Evolutionary conservation across 805 yeast genomes (phyloP).

Genomic region (Hanseniaspora pseudoguilliermondii): DNA sequence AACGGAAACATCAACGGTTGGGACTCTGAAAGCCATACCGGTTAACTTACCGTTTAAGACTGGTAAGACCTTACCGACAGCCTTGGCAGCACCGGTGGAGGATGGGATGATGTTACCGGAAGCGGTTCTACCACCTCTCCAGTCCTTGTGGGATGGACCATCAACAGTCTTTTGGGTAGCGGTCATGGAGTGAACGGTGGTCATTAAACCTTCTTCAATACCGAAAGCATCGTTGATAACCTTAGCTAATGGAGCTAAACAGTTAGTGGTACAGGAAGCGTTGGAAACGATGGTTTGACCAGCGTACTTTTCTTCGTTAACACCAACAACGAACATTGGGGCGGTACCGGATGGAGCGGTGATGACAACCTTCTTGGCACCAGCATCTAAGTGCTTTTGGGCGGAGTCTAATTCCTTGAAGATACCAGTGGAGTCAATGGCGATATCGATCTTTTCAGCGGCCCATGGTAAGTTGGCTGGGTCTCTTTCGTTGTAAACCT

Average conservation of each 20-base stretch:
- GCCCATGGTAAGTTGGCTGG: constrained; percentile 62
- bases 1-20: constrained; percentile 61
- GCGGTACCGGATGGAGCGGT: constrained; percentile 63
- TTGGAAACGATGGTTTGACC: constrained; percentile 50
- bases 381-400: constrained; percentile 57
- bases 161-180: constrained; percentile 65
- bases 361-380: constrained; percentile 62
- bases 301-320: constrained; percentile 48
- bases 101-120: constrained; percentile 65
- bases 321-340: constrained; percentile 65
- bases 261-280: constrained; percentile 65
- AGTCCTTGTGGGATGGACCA: constrained; percentile 67
- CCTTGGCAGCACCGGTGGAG: constrained; percentile 67
- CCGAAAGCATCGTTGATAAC: constrained; percentile 54
- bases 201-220: constrained; percentile 63
- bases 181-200: constrained; percentile 60
- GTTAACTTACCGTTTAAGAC: constrained; percentile 60
- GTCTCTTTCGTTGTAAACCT: constrained; percentile 52
- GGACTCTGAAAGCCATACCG: constrained; percentile 64
- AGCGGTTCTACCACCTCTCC: constrained; percentile 75
- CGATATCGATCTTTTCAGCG: constrained; percentile 46
- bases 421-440: constrained; percentile 61
- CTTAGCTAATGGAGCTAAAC: constrained; percentile 64
- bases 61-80: constrained; percentile 63
- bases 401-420: constrained; percentile 54